A percentile compares a stretch with the other conserved stretches of the same genome.
These are phyloP conservation scores for Aspergillus felis DNA, from an alignment of 2,329 filamentous ascomycete species.

Conservation along the genomic window DNA sequence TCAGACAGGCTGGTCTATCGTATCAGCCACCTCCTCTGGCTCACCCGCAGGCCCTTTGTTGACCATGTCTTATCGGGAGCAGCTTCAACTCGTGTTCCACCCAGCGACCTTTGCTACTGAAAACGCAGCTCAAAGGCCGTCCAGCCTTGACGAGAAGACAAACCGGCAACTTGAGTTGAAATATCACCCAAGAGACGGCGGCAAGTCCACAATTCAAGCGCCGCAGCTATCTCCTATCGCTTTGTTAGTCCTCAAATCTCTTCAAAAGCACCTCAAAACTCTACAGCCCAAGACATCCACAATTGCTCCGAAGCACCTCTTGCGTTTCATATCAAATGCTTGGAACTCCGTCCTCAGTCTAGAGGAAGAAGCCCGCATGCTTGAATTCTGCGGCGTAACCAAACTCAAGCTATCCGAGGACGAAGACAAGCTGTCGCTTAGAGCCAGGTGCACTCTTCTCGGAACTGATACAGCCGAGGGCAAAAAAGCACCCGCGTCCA, in stretches of 20 bases:
- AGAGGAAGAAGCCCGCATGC: constrained; percentile 42
- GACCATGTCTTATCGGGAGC: constrained; percentile 40
- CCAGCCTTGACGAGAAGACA: constrained; percentile 17
- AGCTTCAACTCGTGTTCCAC: constrained; percentile 42
- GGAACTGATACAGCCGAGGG: constrained; percentile 16
- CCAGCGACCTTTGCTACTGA: constrained; percentile 33
- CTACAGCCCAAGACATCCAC: constrained; percentile 29
- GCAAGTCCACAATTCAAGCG: constrained; percentile 3
- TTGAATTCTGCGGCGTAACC: constrained; percentile 45
- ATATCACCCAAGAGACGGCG: constrained; percentile 24
- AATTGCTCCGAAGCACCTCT: constrained; percentile 34
- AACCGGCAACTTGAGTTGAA: constrained; percentile 32
- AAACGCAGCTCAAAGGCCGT: constrained; percentile 18
- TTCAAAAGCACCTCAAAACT: constrained; percentile 34
- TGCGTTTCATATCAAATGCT: constrained; percentile 40
- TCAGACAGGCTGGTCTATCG: constrained; percentile 44
- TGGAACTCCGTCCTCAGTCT: constrained; percentile 40
- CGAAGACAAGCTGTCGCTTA: constrained; percentile 24
- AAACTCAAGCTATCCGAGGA: constrained; percentile 30
- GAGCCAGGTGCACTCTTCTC: constrained; percentile 38
- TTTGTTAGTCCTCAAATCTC: constrained; percentile 40
- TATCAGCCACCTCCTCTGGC: constrained; percentile 31
- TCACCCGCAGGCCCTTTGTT: constrained; percentile 30
- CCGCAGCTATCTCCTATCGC: constrained; percentile 33
- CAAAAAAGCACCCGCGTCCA: constrained; percentile 7